Evolutionary conservation across 2,329 filamentous ascomycete species (phyloP).

Genomic region (Knufia petricola): DNA sequence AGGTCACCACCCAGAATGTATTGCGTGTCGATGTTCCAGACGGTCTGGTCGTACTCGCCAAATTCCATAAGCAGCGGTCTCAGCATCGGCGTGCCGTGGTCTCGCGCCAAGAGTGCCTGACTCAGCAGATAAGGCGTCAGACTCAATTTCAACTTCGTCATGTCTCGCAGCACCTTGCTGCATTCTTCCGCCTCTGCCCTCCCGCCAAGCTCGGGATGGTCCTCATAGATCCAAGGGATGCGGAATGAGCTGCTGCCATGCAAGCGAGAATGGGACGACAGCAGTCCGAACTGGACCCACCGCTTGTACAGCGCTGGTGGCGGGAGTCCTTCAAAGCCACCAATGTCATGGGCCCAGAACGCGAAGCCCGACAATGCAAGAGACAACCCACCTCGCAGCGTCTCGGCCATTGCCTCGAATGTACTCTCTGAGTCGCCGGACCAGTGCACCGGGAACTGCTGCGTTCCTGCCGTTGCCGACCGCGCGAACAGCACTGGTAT

Average conservation of each 20-base stretch:
- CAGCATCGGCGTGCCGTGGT: slow-evolving; percentile 52
- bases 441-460: slow-evolving; percentile 62
- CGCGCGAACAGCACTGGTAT: slow-evolving; percentile 57
- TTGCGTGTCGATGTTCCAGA: slow-evolving; percentile 59
- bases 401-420: slow-evolving; percentile 63
- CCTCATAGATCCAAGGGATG: slow-evolving; percentile 65
- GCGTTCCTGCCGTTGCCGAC: slow-evolving; percentile 56
- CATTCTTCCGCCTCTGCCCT: slow-evolving; percentile 40
- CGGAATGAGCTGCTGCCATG: slow-evolving; percentile 59
- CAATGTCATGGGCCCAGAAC: slow-evolving; percentile 63
- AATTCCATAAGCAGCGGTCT: slow-evolving; percentile 61
- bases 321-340: slow-evolving; percentile 61
- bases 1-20: slow-evolving; percentile 63
- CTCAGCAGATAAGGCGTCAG: slow-evolving; percentile 51
- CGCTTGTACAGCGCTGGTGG: slow-evolving; percentile 63
- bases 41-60: slow-evolving; percentile 53
- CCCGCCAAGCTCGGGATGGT: slow-evolving; percentile 3
- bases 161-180: slow-evolving; percentile 45
- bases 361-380: slow-evolving; percentile 56
- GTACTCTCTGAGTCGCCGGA: slow-evolving; percentile 68
- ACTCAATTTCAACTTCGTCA: slow-evolving; percentile 44
- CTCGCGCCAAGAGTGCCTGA: slow-evolving; percentile 42
- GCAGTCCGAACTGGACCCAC: slow-evolving; percentile 65
- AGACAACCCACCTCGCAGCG: slow-evolving; percentile 54
- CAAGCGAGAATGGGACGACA: slow-evolving; percentile 60